Evolutionary conservation across 1,284 basidiomycete genomes (phyloP).

Genomic region (Agaricales sp.): DNA sequence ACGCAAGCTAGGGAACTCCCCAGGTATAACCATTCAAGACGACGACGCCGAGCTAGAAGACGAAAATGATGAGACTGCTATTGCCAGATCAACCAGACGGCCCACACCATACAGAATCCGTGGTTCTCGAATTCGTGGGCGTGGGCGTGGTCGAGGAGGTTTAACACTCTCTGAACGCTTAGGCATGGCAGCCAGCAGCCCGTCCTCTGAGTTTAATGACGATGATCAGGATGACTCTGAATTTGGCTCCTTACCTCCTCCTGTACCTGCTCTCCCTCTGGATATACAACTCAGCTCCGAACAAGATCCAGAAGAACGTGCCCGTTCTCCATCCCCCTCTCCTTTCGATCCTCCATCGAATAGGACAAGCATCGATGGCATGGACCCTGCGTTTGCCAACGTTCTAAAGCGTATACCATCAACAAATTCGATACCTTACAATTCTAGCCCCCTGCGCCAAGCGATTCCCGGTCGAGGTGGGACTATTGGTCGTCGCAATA

Average conservation of each 20-base stretch:
- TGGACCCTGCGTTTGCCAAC: conserved; percentile 78
- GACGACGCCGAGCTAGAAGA: conserved; percentile 23
- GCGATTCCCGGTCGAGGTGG: conserved; percentile 42
- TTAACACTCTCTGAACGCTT: conserved; percentile 55
- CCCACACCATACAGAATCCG: conserved; percentile 14
- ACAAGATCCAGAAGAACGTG: conserved; percentile 21
- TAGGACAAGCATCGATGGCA: conserved; percentile 64
- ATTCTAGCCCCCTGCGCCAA: conserved; percentile 46
- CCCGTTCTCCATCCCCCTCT: conserved; percentile 30
- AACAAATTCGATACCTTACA: conserved; percentile 35
- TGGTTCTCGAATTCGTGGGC: conserved; percentile 25
- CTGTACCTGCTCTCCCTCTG: conserved; percentile 39
- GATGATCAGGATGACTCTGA: conserved; percentile 33
- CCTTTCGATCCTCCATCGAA: conserved; percentile 35
- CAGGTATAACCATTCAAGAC: conserved; percentile 27
- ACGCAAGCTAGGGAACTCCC: conserved; percentile 35
- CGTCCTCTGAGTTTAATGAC: conserved; percentile 33
- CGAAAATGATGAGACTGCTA: conserved; percentile 25
- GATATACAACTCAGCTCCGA: conserved; percentile 30
- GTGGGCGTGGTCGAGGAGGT: conserved; percentile 39
- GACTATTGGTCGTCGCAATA: conserved; percentile 35
- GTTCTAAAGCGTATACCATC: conserved; percentile 54
- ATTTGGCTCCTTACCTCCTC: conserved; percentile 33
- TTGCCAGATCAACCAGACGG: conserved; percentile 11
- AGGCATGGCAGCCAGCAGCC: conserved; percentile 43